Conservation (phyloP, 768 basidiomycete species). For the Wakefieldia striispora region DNA sequence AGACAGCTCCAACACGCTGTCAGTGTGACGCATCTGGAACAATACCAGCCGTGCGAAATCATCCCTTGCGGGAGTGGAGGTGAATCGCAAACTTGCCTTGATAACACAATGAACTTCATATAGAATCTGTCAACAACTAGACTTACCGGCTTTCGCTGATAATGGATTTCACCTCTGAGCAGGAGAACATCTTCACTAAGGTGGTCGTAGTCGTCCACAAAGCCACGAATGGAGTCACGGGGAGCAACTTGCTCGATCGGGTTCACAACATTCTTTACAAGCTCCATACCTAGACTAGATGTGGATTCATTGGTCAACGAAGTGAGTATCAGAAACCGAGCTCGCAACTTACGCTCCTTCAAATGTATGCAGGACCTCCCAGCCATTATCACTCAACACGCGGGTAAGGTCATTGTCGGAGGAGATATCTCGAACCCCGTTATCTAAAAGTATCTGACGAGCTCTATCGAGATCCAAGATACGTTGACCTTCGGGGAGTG, state of each 20-base stretch:
- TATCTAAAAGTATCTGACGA: slow-evolving; percentile 15
- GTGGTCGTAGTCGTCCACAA: slow-evolving; percentile 37
- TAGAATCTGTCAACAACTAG: not conserved
- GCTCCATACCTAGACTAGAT: slow-evolving; percentile 42
- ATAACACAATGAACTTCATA: slow-evolving; percentile 5
- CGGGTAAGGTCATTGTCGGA: slow-evolving; percentile 31
- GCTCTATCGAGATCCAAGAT: slow-evolving; percentile 23
- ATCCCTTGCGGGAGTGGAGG: slow-evolving; percentile 31
- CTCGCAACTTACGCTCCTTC: slow-evolving; percentile 36
- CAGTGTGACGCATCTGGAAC: slow-evolving; percentile 28
- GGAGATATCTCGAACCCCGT: slow-evolving; percentile 12
- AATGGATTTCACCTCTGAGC: slow-evolving; percentile 41
- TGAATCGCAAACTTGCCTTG: slow-evolving; percentile 35
- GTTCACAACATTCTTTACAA: slow-evolving; percentile 39
- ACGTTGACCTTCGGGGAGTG: slow-evolving; percentile 18
- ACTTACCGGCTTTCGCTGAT: slow-evolving; percentile 39
- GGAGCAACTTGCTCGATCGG: slow-evolving; percentile 38
- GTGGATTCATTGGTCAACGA: slow-evolving; percentile 6
- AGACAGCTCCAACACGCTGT: slow-evolving; percentile 30
- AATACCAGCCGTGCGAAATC: slow-evolving; percentile 34
- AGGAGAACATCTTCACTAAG: slow-evolving; percentile 37
- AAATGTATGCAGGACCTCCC: slow-evolving; percentile 37
- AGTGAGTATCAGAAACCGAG: not conserved
- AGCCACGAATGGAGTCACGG: slow-evolving; percentile 37
- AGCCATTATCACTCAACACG: slow-evolving; percentile 33